These are phyloP conservation scores for Mucor indicus DNA, from an alignment of 371 early-diverging fungal genomes.

Conservation along the genomic window DNA sequence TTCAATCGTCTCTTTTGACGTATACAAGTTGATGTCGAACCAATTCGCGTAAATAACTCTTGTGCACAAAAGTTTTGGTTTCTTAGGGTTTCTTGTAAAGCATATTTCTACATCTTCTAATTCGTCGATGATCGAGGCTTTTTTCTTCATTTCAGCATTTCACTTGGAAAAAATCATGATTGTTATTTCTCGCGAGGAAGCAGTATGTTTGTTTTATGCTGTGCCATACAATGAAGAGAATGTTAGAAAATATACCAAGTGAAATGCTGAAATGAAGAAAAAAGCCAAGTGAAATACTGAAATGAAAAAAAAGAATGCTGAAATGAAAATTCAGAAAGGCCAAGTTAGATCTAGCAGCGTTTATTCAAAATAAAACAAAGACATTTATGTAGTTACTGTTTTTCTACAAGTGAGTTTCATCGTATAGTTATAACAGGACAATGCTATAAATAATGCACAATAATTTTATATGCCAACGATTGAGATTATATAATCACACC, in stretches of 20 bases:
- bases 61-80: neutral
- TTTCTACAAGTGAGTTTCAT: no score
- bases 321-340: no score
- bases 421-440: no score
- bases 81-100: conserved; percentile 1
- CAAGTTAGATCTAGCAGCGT: no score
- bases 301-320: neutral
- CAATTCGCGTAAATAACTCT: conserved; percentile 1
- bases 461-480: no score
- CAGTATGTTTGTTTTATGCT: neutral
- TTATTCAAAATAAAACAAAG: no score
- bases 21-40: conserved; percentile 4
- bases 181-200: neutral
- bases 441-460: no score
- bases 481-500: no score
- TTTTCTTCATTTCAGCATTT: neutral
- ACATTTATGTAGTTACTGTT: no score
- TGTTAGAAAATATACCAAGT: neutral
- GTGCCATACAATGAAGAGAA: neutral
- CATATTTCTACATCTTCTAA: conserved; percentile 2
- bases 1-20: neutral
- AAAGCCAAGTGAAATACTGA: neutral
- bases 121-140: neutral
- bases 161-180: no score
- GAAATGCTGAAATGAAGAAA: neutral